Conservation (phyloP, 2,329 filamentous ascomycete species). For the Calonectria leucothoes region DNA sequence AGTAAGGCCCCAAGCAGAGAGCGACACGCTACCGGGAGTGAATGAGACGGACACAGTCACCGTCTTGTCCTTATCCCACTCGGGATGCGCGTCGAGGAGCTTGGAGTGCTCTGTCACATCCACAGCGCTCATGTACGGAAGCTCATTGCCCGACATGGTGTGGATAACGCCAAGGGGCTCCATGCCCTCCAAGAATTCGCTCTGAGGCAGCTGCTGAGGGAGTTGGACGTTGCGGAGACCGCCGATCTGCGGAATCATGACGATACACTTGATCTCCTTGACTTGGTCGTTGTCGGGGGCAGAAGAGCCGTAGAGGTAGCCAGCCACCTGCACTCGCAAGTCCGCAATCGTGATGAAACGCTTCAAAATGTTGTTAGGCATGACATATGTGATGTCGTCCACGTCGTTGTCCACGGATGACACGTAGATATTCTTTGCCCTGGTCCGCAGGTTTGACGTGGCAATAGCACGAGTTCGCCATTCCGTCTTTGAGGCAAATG, state of each 20-base stretch:
- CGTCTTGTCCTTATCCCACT: constrained; percentile 82
- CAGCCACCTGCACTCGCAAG: constrained; percentile 94
- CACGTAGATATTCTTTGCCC: constrained; percentile 98
- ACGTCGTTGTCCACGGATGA: constrained; percentile 93
- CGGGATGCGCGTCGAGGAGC: constrained; percentile 81
- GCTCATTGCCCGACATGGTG: constrained; percentile 93
- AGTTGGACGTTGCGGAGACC: constrained; percentile 92
- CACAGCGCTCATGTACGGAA: constrained; percentile 93
- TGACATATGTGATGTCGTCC: constrained; percentile 94
- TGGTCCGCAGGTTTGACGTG: constrained; percentile 91
- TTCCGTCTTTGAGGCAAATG: constrained; percentile 98
- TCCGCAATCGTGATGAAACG: constrained; percentile 98
- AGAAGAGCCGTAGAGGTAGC: constrained; percentile 93
- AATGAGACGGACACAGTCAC: constrained; percentile 96
- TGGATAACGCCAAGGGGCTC: constrained; percentile 96
- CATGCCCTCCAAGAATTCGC: constrained; percentile 87
- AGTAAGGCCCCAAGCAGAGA: constrained; percentile 93
- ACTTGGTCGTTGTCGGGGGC: constrained; percentile 95
- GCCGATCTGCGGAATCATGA: constrained; percentile 97
- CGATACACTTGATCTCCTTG: constrained; percentile 96
- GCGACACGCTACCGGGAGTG: constrained; percentile 94
- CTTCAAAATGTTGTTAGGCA: constrained; percentile 99
- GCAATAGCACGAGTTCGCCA: constrained; percentile 98
- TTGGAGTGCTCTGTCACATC: constrained; percentile 96
- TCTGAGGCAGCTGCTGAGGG: constrained; percentile 88